phyloP scores from a whole-genome alignment of 2,329 filamentous ascomycete genomes.

The Fusarium temperatum region DNA sequence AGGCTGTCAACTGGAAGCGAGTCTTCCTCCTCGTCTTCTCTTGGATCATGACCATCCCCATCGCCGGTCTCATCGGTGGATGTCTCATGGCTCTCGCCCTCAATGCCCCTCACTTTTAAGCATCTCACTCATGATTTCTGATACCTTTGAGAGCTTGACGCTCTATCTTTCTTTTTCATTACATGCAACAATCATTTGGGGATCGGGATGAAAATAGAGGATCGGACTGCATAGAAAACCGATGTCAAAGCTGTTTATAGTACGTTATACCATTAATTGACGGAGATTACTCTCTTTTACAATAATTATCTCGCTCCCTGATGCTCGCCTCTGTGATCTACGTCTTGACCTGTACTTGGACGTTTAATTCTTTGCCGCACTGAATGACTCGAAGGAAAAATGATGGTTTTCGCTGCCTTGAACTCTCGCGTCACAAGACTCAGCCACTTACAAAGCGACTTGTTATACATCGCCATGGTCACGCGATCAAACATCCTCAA shows the following conservation, averaged over 20 bases:
- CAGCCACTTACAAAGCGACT: not conserved
- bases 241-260: not conserved
- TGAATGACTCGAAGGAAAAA: not conserved
- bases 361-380: too few species aligned
- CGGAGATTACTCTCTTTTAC: conserved; percentile 7
- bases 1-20: conserved; percentile 80
- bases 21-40: conserved; percentile 72
- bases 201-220: conserved; percentile 15
- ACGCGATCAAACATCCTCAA: not conserved
- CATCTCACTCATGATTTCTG: not conserved
- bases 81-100: conserved; percentile 52
- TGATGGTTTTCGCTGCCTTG: not conserved
- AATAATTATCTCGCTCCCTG: not conserved
- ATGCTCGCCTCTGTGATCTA: too few species aligned
- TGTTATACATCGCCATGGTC: not conserved
- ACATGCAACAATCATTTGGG: not conserved
- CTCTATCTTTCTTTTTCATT: conserved; percentile 13
- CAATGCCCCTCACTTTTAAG: conserved; percentile 52
- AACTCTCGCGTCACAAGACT: not conserved
- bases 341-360: not conserved
- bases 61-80: conserved; percentile 54
- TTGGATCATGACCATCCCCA: conserved; percentile 61
- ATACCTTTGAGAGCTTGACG: conserved; percentile 7
- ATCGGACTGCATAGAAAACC: conserved; percentile 25
- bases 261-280: conserved; percentile 31